A percentile compares a stretch with the other conserved stretches of the same genome.
phyloP scores from a whole-genome alignment of 164 flowering plant genomes.

The Sedum album region DNA sequence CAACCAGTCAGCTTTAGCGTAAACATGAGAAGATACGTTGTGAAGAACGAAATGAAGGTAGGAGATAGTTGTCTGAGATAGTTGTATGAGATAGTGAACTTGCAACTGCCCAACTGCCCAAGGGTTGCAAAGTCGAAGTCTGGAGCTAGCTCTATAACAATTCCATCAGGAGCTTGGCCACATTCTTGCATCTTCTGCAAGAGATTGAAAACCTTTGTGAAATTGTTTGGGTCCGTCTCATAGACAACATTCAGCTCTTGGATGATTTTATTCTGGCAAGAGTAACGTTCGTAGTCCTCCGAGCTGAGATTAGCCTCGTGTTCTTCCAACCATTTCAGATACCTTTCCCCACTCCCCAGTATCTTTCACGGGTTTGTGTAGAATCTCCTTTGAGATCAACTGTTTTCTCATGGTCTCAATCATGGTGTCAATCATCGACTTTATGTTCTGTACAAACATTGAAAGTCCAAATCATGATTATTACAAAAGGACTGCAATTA shows the following conservation, averaged over 20 bases:
- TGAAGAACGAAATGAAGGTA: neutral
- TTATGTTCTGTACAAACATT: conserved; percentile 64
- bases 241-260: conserved; percentile 76
- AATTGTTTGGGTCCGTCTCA: conserved; percentile 71
- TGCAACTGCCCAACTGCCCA: conserved; percentile 47
- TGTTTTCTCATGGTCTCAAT: too few species aligned
- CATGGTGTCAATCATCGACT: conserved; percentile 88
- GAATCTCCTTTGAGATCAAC: conserved; percentile 88
- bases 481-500: neutral
- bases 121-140: conserved; percentile 75
- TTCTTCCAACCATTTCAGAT: conserved; percentile 91
- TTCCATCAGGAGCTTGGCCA: conserved; percentile 96
- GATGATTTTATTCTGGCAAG: conserved; percentile 62
- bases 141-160: conserved; percentile 86
- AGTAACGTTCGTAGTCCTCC: conserved; percentile 71
- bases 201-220: conserved; percentile 75
- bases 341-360: conserved; percentile 91
- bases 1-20: neutral
- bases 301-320: conserved; percentile 50
- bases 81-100: too few species aligned
- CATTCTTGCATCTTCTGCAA: conserved; percentile 99
- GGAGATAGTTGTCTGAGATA: too few species aligned
- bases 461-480: neutral
- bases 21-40: neutral
- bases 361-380: conserved; percentile 97